Evolutionary conservation across 2,329 filamentous ascomycete species (phyloP), one percentile per base, ranked within the genome.

Genomic region (Botrytis porri): DNA sequence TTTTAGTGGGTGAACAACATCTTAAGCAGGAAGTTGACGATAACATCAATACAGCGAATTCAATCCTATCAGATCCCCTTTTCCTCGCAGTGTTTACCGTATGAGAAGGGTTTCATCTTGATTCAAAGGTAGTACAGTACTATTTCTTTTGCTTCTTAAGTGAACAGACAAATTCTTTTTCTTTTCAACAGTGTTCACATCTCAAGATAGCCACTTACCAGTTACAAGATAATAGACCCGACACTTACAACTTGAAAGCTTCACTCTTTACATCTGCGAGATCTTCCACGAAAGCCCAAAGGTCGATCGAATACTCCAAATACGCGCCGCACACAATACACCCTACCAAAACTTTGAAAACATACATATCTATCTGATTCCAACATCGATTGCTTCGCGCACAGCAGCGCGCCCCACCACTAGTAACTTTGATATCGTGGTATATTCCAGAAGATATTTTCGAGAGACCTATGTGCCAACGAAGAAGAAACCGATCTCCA

Each of bases 391-490:
- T 72, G 65, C 71, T 61, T 69, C 39, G 66, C 57, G 71, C 71
- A 59, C 64, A 39, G 37, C 4, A 65, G 69, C 59, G 69, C 69
- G 66, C 43, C 69, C 61, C 43, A 71, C 69, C 60, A 51, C 43
- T 35, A 35, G 60, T 65, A 32, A 70, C 45, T 54, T 54, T 71
- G 60, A 61, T 74, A 74, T 75, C 75, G 71, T 76, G 73, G 78
- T 80, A 75, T 76, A 80, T 80, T 77, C 78, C 64, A 73, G 63
- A 74, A 74, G 67, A 72, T 60, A 72, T 64, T 69, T 77, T 75
- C 75, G 73, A 75, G 76, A 79, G 74, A 78, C 76, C 74, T 79
- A 81, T 81, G 80, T 80, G 75, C 80, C 78, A 80, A 80, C 78
- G 77, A 80, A 79, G 78, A 80, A 80, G 73, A 72, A 74, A 76